Evolutionary conservation across 768 basidiomycete species (phyloP), one percentile per base, ranked within the genome.

Genomic region (Saitozyma podzolica): DNA sequence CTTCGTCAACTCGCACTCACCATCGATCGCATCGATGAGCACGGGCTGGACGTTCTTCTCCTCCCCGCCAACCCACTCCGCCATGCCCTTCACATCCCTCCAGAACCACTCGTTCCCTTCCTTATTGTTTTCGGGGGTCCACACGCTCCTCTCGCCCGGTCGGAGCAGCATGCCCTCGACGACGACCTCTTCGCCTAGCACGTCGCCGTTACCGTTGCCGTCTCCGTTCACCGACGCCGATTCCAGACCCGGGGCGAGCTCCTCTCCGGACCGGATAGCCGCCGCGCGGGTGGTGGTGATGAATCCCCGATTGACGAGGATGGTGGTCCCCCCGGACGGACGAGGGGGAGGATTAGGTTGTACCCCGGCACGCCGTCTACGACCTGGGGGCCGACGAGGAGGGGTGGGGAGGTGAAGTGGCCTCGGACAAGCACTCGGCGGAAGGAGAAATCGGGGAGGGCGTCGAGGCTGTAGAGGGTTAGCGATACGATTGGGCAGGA

Each of bases 301-400:
- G 79, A 97, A 98, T 0, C 96, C 96, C 48, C 94, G 86, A 80
- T 98, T 91, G 55, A 99, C 89, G 19, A 98, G 83, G 41, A 99
- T 83, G 1, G 92, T 93, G 1, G 90, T 65, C 89, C 91, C 68
- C 88, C 64, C 16, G 72, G 14, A 50, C 95, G 87, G 40, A 88
- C 74, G 50, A 99, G 83, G 0, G 96, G 96, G 6, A 90, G 92
- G 56, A 99, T 82, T 37, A 98, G 84, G 65, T 95, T 87, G 69
- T 88, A 90, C 0, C 96, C 96, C 67, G 88, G 87, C 19, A 85
- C 83, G n/a, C 92, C 90, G 60, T 96, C 92, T 49, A 87, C 84
- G n/a, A 91, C 89, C 61, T 89, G 86, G 20, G 95, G 96, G 14
- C 88, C 87, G 6, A 98, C 79, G 41, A 94, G 78, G 81, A 99